These are phyloP conservation scores for Coemansia sp. DNA, from an alignment of 192 early-diverging fungal genomes.

Conservation along the genomic window DNA sequence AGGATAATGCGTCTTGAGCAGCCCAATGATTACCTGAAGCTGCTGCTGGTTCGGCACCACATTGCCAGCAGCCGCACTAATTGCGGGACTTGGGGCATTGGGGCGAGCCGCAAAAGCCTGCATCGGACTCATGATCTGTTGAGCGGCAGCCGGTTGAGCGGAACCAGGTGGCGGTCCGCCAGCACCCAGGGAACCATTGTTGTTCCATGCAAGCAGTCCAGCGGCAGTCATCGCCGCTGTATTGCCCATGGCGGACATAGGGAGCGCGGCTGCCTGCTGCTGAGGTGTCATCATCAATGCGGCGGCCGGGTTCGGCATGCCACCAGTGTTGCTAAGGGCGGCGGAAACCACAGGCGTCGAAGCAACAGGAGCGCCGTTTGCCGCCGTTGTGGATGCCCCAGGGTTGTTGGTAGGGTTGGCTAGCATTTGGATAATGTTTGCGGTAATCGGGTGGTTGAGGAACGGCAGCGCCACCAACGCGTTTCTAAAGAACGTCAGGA, in stretches of 20 bases:
- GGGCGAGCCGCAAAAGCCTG: slow-evolving; percentile 35
- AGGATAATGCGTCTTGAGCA: slow-evolving; percentile 13
- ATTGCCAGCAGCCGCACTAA: slow-evolving; percentile 4
- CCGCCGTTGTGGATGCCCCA: background rate
- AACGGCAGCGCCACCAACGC: slow-evolving; percentile 36
- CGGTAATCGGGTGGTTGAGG: slow-evolving; percentile 24
- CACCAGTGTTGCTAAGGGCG: background rate
- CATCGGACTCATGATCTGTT: slow-evolving; percentile 45
- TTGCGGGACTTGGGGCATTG: slow-evolving; percentile 20
- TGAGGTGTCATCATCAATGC: slow-evolving; percentile 34
- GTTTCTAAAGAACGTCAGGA: slow-evolving; percentile 25
- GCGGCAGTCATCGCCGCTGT: slow-evolving; percentile 8
- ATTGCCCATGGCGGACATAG: slow-evolving; percentile 11
- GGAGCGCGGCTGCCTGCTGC: slow-evolving; percentile 15
- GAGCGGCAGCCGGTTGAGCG: slow-evolving; percentile 7
- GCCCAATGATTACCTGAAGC: background rate
- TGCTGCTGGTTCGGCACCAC: background rate
- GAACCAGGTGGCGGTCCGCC: background rate
- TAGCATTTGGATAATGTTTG: slow-evolving; percentile 11
- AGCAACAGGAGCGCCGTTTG: background rate
- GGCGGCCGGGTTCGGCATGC: background rate
- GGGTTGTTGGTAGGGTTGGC: slow-evolving; percentile 1
- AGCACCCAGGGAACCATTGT: background rate
- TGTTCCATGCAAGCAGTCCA: slow-evolving; percentile 13
- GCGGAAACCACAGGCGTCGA: background rate